Conservation (phyloP, 306 rosid genomes). For the Heteromeles arbutifolia region DNA sequence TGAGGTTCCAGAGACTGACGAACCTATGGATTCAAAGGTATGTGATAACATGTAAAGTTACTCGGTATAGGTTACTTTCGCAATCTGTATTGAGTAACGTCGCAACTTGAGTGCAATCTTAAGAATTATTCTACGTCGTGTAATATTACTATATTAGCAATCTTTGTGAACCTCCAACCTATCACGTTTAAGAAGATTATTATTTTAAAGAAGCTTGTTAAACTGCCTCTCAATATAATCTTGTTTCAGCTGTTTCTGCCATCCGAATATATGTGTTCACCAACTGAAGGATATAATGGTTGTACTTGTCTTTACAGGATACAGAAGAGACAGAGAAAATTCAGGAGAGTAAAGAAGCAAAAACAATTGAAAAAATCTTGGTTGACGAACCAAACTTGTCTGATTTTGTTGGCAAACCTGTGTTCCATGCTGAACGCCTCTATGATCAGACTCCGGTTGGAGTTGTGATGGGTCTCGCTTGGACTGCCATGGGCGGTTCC, state of each 20-base stretch:
- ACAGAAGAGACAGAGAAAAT: constrained; percentile 27
- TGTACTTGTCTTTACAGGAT: constrained; percentile 45
- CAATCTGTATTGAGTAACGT: neutral
- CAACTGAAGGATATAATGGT: constrained; percentile 5
- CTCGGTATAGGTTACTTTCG: neutral
- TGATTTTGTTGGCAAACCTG: constrained; percentile 92
- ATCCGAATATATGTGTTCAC: neutral
- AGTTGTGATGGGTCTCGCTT: constrained; percentile 99
- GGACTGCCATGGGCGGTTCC: constrained; percentile 99
- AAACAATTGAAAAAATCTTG: constrained; percentile 41
- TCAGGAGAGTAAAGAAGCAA: constrained; percentile 29
- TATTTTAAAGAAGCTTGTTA: neutral
- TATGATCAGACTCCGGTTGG: constrained; percentile 79
- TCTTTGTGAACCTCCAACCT: neutral
- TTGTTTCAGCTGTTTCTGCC: neutral
- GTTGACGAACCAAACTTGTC: constrained; percentile 55
- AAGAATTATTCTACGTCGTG: neutral
- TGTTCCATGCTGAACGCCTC: constrained; percentile 94
- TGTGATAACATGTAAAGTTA: neutral
- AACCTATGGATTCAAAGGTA: constrained; percentile 48
- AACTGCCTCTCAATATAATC: neutral
- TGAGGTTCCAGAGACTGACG: constrained; percentile 26
- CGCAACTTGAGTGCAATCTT: neutral
- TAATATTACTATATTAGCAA: neutral
- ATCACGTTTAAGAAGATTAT: neutral